These are phyloP conservation scores for Colletotrichum sp. DNA, from an alignment of 2,329 filamentous ascomycete species.

Conservation along the genomic window DNA sequence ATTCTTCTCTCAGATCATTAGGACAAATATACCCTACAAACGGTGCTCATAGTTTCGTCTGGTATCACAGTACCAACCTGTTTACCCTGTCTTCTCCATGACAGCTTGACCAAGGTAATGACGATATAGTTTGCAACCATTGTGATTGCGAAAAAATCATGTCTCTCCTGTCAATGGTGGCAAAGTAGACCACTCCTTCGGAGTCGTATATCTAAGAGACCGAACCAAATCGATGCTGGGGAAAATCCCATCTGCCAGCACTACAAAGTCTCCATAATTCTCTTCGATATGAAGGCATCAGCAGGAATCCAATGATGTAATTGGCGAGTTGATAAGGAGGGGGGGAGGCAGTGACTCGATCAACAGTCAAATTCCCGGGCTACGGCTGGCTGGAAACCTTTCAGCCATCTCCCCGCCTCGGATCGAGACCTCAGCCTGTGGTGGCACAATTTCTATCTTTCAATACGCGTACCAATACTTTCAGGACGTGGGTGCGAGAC, in stretches of 20 bases:
- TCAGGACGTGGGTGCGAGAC: accelerated
- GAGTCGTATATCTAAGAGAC: neutral
- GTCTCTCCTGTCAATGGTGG: too few relatives aligned
- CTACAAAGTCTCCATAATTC: accelerated
- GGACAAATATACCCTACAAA: too few relatives aligned
- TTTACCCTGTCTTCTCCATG: too few relatives aligned
- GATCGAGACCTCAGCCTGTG: neutral
- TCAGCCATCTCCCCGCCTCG: neutral
- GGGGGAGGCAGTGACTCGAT: too few relatives aligned
- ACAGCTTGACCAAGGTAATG: too few relatives aligned
- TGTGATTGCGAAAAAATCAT: neutral
- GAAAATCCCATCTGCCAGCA: neutral
- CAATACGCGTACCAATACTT: neutral
- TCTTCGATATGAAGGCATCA: accelerated
- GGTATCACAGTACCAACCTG: too few relatives aligned
- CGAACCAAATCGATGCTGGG: neutral
- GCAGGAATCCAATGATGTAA: too few relatives aligned
- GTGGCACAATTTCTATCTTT: neutral
- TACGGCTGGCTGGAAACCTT: accelerated
- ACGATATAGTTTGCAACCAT: neutral
- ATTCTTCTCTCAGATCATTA: too few relatives aligned
- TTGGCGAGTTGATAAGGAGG: too few relatives aligned
- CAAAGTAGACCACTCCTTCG: neutral
- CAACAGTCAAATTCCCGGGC: too few relatives aligned
- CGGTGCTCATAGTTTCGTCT: too few relatives aligned